Conservation (phyloP, 768 basidiomycete species). For the Phylloporus scabripes region DNA sequence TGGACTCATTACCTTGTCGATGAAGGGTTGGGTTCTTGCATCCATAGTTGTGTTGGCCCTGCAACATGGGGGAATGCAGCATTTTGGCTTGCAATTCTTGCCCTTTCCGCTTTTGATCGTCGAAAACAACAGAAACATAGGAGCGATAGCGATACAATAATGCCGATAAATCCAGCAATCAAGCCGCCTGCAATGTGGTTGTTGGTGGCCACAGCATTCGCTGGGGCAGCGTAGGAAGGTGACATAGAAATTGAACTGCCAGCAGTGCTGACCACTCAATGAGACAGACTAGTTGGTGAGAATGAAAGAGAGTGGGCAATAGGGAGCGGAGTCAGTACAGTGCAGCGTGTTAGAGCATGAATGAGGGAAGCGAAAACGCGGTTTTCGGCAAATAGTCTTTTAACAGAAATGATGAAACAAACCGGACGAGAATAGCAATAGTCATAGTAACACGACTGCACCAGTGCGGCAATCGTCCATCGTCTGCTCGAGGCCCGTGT, state of each 20-base stretch:
- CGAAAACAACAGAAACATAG: constrained; percentile 34
- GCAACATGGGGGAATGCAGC: constrained; percentile 36
- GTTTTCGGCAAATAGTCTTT: constrained; percentile 6
- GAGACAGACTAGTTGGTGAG: neutral
- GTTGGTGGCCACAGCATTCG: constrained; percentile 12
- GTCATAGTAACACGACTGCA: neutral
- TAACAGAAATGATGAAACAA: neutral
- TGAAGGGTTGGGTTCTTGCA: constrained; percentile 2
- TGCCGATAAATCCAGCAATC: constrained; percentile 5
- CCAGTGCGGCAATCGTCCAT: neutral
- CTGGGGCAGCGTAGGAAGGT: neutral
- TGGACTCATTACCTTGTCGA: constrained; percentile 10
- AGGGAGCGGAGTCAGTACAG: constrained; percentile 6
- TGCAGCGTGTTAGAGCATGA: constrained; percentile 3
- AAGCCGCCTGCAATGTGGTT: constrained; percentile 49
- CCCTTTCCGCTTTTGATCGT: constrained; percentile 36
- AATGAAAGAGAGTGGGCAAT: constrained; percentile 7
- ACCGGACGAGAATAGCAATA: neutral
- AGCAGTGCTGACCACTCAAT: neutral
- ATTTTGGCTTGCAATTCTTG: constrained; percentile 34
- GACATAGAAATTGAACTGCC: constrained; percentile 13
- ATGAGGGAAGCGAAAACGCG: neutral
- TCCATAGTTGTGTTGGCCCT: constrained; percentile 5
- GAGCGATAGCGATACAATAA: constrained; percentile 30
- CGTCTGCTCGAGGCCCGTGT: neutral